Conservation (phyloP, 2,329 filamentous ascomycete genomes). For the Lachnellula suecica region DNA sequence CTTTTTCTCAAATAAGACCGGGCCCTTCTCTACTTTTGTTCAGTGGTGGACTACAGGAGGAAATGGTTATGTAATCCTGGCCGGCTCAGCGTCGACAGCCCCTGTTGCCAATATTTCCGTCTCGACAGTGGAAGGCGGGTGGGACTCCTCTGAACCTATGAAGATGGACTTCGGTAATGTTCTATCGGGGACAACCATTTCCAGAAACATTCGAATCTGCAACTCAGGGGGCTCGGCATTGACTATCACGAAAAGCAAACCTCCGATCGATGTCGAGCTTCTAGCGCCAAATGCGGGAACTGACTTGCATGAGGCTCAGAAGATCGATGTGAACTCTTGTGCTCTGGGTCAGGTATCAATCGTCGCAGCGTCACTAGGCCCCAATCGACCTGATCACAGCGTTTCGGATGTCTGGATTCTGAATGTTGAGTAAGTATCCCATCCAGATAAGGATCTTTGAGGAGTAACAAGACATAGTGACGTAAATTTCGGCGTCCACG, state of each 20-base stretch:
- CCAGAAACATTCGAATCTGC: slow-evolving; percentile 35
- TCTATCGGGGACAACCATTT: slow-evolving; percentile 29
- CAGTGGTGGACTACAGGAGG: slow-evolving; percentile 39
- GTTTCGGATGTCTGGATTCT: slow-evolving; percentile 38
- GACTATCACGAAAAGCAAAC: slow-evolving; percentile 39
- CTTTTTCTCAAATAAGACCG: slow-evolving; percentile 34
- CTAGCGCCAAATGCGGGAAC: slow-evolving; percentile 33
- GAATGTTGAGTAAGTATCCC: slow-evolving; percentile 34
- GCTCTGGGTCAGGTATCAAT: slow-evolving; percentile 34
- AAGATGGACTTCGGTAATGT: slow-evolving; percentile 36
- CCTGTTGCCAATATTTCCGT: slow-evolving; percentile 36
- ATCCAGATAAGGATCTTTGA: neutral
- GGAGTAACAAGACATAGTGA: slow-evolving; percentile 25
- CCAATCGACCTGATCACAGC: slow-evolving; percentile 31
- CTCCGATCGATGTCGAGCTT: slow-evolving; percentile 33
- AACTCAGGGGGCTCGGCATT: slow-evolving; percentile 38
- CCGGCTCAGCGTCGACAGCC: slow-evolving; percentile 35
- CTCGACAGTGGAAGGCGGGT: slow-evolving; percentile 36
- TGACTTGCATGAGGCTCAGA: slow-evolving; percentile 36
- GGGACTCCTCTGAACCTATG: slow-evolving; percentile 26
- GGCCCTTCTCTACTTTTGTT: slow-evolving; percentile 35
- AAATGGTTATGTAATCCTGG: slow-evolving; percentile 32
- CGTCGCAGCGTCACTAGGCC: slow-evolving; percentile 30
- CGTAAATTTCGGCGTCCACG: slow-evolving; percentile 38
- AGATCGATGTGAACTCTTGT: slow-evolving; percentile 33